phyloP scores from a whole-genome alignment of 495 filamentous ascomycete species.

The Aspergillus wentii region DNA sequence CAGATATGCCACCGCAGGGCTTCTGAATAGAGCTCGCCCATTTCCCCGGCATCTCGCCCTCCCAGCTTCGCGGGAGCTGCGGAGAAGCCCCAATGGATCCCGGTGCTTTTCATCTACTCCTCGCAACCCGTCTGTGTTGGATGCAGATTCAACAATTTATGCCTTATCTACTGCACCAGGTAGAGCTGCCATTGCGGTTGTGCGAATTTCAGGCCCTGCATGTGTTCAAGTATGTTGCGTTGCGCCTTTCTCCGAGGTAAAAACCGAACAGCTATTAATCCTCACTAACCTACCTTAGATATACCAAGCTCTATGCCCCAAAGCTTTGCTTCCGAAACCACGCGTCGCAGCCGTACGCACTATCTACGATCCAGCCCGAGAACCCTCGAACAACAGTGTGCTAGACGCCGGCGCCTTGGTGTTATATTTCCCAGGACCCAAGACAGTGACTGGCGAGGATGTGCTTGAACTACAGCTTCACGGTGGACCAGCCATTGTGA shows the following conservation, averaged over 20 bases:
- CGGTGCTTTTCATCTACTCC: constrained; percentile 23
- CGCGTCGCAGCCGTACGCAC: constrained; percentile 74
- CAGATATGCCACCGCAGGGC: constrained; percentile 2
- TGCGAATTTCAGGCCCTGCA: constrained; percentile 79
- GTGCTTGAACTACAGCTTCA: constrained; percentile 91
- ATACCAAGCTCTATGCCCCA: constrained; percentile 71
- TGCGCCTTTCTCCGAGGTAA: neutral
- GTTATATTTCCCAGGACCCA: constrained; percentile 80
- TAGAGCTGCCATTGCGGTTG: constrained; percentile 84
- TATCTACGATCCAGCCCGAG: constrained; percentile 59
- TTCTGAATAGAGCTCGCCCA: constrained; percentile 4
- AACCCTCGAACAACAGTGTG: constrained; percentile 35
- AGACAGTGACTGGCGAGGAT: constrained; percentile 87
- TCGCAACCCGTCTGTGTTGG: constrained; percentile 15
- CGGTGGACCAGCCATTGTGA: constrained; percentile 83
- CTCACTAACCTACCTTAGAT: constrained; percentile 47
- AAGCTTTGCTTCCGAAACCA: constrained; percentile 56
- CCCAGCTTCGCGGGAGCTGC: constrained; percentile 2
- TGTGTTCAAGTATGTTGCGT: constrained; percentile 56
- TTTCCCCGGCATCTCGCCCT: constrained; percentile 9
- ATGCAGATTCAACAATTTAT: constrained; percentile 68
- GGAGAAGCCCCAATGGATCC: neutral
- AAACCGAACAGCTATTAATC: constrained; percentile 8
- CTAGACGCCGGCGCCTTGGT: constrained; percentile 81
- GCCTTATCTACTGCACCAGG: constrained; percentile 86